Evolutionary conservation across 208 protist genomes (phyloP).

Genomic region (Wallacemonas rigidus): DNA sequence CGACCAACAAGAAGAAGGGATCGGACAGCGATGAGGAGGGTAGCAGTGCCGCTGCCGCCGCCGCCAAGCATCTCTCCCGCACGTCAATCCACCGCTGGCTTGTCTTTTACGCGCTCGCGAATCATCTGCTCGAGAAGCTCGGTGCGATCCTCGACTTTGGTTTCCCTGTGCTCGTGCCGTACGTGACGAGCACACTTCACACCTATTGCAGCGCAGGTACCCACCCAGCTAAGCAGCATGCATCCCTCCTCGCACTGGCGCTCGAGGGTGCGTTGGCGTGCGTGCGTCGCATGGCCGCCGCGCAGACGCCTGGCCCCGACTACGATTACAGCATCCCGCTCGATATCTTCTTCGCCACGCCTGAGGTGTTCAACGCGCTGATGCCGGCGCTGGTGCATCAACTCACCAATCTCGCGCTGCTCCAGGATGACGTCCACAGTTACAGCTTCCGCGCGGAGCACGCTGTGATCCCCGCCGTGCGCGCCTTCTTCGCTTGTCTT

Average conservation of each 20-base stretch:
- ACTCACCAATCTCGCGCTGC: constrained; percentile 70
- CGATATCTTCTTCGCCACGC: constrained; percentile 70
- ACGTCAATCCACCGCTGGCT: constrained; percentile 70
- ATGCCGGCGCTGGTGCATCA: constrained; percentile 87
- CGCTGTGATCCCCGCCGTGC: constrained; percentile 73
- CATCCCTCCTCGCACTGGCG: constrained; percentile 57
- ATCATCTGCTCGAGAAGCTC: constrained; percentile 76
- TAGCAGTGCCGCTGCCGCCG: constrained; percentile 24
- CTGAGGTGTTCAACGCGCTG: constrained; percentile 78
- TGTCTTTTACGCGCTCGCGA: constrained; percentile 80
- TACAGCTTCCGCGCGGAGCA: constrained; percentile 77
- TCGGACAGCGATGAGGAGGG: constrained; percentile 11
- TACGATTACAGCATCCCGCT: constrained; percentile 76
- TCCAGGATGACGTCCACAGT: constrained; percentile 61
- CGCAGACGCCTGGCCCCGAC: constrained; percentile 75
- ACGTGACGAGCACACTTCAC: constrained; percentile 63
- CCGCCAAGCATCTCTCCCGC: constrained; percentile 37
- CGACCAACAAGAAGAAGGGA: constrained; percentile 7
- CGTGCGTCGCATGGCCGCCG: constrained; percentile 66
- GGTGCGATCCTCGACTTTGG: constrained; percentile 81
- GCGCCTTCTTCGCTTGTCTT: constrained; percentile 77
- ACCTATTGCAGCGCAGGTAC: constrained; percentile 52
- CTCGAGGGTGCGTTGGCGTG: constrained; percentile 74
- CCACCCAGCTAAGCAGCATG: constrained; percentile 29
- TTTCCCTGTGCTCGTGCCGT: constrained; percentile 63